Evolutionary conservation across 2,329 filamentous ascomycete species (phyloP).

Genomic region (Monosporascus sp.): DNA sequence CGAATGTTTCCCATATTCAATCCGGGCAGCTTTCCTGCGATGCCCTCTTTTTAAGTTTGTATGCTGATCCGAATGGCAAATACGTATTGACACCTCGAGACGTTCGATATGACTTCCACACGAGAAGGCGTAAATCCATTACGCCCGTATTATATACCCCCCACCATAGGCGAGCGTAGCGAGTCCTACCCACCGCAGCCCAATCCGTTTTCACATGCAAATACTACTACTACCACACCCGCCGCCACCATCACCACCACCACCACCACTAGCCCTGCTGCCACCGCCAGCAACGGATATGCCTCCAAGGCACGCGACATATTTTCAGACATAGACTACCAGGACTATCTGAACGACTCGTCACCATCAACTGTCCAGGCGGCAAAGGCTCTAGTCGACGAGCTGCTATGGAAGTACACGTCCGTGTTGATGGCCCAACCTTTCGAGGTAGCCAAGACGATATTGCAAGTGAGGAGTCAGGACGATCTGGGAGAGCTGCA

Average conservation of each 20-base stretch:
- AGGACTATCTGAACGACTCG: conserved; percentile 73
- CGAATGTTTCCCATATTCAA: too few relatives aligned
- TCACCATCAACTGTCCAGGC: conserved; percentile 72
- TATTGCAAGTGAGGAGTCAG: conserved; percentile 70
- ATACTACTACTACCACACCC: conserved; percentile 30
- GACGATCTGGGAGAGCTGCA: conserved; percentile 39
- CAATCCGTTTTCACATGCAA: conserved; percentile 41
- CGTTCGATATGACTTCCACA: conserved; percentile 36
- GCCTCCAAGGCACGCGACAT: conserved; percentile 72
- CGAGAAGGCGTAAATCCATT: conserved; percentile 53
- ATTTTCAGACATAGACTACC: conserved; percentile 87
- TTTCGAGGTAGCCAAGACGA: conserved; percentile 93
- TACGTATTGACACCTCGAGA: too few relatives aligned
- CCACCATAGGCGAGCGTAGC: conserved; percentile 56
- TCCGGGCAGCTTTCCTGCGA: too few relatives aligned
- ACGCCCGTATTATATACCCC: conserved; percentile 58
- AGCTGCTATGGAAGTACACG: conserved; percentile 87
- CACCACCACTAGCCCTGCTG: conserved; percentile 15
- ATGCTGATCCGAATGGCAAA: too few relatives aligned
- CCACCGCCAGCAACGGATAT: conserved; percentile 30
- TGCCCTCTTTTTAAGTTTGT: too few relatives aligned
- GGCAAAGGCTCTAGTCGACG: conserved; percentile 72
- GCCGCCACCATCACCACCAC: too few relatives aligned
- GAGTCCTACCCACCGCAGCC: conserved; percentile 30
- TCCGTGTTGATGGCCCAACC: conserved; percentile 87